phyloP scores from a whole-genome alignment of 371 early-diverging fungal species.

The Mortierella sp. region DNA sequence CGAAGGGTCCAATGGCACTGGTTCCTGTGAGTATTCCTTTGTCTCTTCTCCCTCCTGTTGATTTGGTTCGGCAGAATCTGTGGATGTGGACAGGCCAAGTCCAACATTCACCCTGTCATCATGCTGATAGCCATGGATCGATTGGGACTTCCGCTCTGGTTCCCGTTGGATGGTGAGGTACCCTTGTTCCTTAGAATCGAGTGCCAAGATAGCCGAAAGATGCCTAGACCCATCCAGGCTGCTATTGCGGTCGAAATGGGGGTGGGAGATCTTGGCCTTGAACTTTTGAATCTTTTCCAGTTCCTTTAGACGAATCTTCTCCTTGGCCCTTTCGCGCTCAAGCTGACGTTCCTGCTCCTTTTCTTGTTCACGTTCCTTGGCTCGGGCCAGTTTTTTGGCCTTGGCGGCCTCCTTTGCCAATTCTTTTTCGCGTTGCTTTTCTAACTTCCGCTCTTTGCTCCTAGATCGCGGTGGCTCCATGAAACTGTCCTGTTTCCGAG shows the following conservation, averaged over 20 bases:
- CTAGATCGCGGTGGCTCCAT: conserved; percentile 3
- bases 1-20: background rate
- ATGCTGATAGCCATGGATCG: conserved; percentile 27
- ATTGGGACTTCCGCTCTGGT: conserved; percentile 23
- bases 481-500: background rate
- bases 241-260: conserved; percentile 27
- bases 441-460: conserved; percentile 27
- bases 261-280: conserved; percentile 39
- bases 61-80: conserved; percentile 8
- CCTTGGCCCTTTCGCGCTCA: conserved; percentile 29
- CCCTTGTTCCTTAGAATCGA: conserved; percentile 1
- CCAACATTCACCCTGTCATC: conserved; percentile 19
- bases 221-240: conserved; percentile 15
- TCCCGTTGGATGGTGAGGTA: background rate
- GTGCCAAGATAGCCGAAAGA: background rate
- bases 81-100: conserved; percentile 5
- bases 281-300: conserved; percentile 41
- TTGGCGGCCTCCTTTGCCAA: conserved; percentile 36
- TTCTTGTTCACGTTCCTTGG: conserved; percentile 40
- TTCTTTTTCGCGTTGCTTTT: conserved; percentile 44
- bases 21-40: background rate
- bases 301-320: conserved; percentile 31
- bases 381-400: conserved; percentile 28
- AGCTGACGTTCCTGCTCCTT: conserved; percentile 22
- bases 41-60: conserved; percentile 22